Evolutionary conservation across 768 basidiomycete genomes (phyloP), one percentile per base, ranked within the genome.

Genomic region (Guyanaporus albipodus): DNA sequence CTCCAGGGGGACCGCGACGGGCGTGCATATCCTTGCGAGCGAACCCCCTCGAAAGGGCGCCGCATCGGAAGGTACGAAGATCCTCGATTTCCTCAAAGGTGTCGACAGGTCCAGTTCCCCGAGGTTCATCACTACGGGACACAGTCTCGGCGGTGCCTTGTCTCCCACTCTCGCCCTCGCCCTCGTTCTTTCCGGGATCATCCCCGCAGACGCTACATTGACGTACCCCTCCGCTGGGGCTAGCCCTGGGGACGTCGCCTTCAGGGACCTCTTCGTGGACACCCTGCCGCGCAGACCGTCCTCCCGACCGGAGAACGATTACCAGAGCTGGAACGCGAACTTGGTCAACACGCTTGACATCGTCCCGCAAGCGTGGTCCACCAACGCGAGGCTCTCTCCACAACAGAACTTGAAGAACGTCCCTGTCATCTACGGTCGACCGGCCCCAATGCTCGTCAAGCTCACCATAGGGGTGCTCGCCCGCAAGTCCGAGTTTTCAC

Each of bases 181-280:
- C 15, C 38, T 58, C 0, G 47, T 51, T 4, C 1, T 4, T 1
- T 23, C 53, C 9, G n/a, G 29, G 8, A 12, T 14, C 14, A n/a
- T 51, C 21, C 18, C 35, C n/a, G 38, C 12, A 1, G 22, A 64
- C 93, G 91, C 54, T 9, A 37, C 41, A 6, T 19, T 58, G 4
- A 48, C 46, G 1, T 58, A 58, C 21, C 38, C 36, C 6, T 4
- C 18, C 18, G 57, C 49, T 6, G 56, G 49, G 1, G 15, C 47
- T 12, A 58, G 44, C 18, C 57, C 53, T 3, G 53, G 57, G 10
- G 48, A 58, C 37, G 22, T 10, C 5, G 15, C 1, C n/a, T 46
- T 48, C 35, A 7, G 23, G 4, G 17, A 51, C 1, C 46, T 51
- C 35, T 58, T 58, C 15, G 2, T 15, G 10, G 0, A 10, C 8